Percentiles rank a stretch among this genome's conserved stretches.
Conservation (phyloP, 1,284 basidiomycete species). For the Vanrija sp. region DNA sequence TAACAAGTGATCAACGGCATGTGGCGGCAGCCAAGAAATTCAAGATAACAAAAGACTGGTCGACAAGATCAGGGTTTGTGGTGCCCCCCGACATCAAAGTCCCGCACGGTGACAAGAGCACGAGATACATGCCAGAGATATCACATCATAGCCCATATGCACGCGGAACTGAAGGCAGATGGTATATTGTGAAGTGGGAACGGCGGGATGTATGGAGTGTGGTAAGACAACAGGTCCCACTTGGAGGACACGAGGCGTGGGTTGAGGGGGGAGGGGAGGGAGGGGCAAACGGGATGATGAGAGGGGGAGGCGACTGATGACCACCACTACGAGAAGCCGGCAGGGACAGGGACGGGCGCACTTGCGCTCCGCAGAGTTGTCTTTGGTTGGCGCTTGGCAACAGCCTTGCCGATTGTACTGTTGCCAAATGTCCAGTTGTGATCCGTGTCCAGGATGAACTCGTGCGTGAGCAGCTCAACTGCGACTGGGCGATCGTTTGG, state of each 20-base stretch:
- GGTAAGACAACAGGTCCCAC: too few relatives aligned
- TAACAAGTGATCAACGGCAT: too few relatives aligned
- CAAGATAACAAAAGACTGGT: too few relatives aligned
- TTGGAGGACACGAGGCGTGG: too few relatives aligned
- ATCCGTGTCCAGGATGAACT: slow-evolving; percentile 68
- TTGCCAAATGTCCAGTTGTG: slow-evolving; percentile 65
- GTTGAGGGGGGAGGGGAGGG: too few relatives aligned
- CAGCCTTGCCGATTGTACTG: slow-evolving; percentile 43
- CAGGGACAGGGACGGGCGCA: too few relatives aligned
- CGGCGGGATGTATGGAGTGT: background rate
- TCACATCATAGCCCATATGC: background rate
- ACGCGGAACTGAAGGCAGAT: background rate
- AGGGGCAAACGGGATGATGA: too few relatives aligned
- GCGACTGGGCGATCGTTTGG: slow-evolving; percentile 82
- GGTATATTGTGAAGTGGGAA: background rate
- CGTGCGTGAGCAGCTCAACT: slow-evolving; percentile 72
- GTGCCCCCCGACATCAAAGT: too few relatives aligned
- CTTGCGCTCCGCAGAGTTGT: slow-evolving; percentile 10
- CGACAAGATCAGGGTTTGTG: too few relatives aligned
- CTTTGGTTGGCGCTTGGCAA: slow-evolving; percentile 22
- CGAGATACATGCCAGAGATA: background rate
- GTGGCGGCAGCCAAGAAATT: too few relatives aligned
- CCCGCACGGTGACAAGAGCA: background rate
- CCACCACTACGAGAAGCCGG: too few relatives aligned
- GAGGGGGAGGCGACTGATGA: too few relatives aligned